Conservation (phyloP, 768 basidiomycete genomes). For the Pleurotus tuber-regium region DNA sequence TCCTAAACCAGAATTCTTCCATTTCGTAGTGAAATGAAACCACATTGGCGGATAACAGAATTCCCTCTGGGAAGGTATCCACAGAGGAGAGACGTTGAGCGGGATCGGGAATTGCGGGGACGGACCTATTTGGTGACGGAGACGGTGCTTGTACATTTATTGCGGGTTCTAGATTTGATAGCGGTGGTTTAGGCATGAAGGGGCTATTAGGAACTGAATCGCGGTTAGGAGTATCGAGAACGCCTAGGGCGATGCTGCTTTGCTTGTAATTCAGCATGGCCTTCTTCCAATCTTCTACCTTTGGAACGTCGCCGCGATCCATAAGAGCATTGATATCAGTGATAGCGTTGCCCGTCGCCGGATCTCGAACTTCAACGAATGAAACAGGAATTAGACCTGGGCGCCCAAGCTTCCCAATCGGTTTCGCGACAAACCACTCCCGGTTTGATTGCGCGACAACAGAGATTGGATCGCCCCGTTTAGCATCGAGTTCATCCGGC, state of each 20-base stretch:
- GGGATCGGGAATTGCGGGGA: slow-evolving; percentile 17
- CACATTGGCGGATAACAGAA: slow-evolving; percentile 83
- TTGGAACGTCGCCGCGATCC: slow-evolving; percentile 84
- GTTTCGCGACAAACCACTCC: slow-evolving; percentile 99
- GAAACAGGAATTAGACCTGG: slow-evolving; percentile 97
- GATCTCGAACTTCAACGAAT: slow-evolving; percentile 96
- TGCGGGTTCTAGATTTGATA: slow-evolving; percentile 16
- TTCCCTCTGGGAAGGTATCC: slow-evolving; percentile 71
- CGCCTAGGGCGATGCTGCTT: slow-evolving; percentile 91
- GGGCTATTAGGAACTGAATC: slow-evolving; percentile 44
- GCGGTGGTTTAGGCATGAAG: slow-evolving; percentile 16
- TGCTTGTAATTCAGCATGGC: slow-evolving; percentile 95
- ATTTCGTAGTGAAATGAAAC: slow-evolving; percentile 97
- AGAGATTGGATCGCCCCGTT: slow-evolving; percentile 89
- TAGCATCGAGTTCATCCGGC: slow-evolving; percentile 94
- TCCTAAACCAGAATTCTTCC: slow-evolving; percentile 96
- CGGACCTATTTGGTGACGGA: slow-evolving; percentile 24
- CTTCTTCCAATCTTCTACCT: slow-evolving; percentile 99
- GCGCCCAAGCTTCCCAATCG: slow-evolving; percentile 90
- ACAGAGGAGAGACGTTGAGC: slow-evolving; percentile 22
- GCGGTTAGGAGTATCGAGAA: slow-evolving; percentile 58
- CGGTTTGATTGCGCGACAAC: slow-evolving; percentile 99
- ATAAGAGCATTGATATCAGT: slow-evolving; percentile 75
- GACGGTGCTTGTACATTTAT: slow-evolving; percentile 20
- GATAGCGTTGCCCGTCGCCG: slow-evolving; percentile 77